phyloP scores from a whole-genome alignment of 768 basidiomycete genomes.

The Suillus clintonianus region DNA sequence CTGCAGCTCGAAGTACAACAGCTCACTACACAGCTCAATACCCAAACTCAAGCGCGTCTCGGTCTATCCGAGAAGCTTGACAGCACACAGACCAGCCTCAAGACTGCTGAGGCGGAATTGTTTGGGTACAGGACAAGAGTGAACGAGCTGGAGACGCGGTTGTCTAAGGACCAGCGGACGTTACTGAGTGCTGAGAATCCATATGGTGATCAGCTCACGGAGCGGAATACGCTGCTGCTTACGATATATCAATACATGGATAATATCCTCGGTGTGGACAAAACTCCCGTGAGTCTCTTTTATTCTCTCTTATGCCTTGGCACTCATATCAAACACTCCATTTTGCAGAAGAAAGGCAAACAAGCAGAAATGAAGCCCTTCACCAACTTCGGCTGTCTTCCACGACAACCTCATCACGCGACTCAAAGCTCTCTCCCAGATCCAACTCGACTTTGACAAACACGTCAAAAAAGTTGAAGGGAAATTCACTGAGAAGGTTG shows the following conservation, averaged over 20 bases:
- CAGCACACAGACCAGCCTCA: slow-evolving; percentile 56
- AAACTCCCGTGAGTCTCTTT: slow-evolving; percentile 66
- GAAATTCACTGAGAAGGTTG: slow-evolving; percentile 71
- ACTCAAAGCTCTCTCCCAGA: slow-evolving; percentile 80
- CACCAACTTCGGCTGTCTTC: slow-evolving; percentile 91
- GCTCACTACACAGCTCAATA: slow-evolving; percentile 73
- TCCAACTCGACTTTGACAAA: slow-evolving; percentile 86
- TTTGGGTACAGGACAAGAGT: slow-evolving; percentile 58
- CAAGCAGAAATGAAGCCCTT: slow-evolving; percentile 88
- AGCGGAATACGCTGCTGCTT: slow-evolving; percentile 87
- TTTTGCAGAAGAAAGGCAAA: slow-evolving; percentile 67
- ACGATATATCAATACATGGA: slow-evolving; percentile 96
- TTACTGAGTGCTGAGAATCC: slow-evolving; percentile 72
- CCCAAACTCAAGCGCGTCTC: slow-evolving; percentile 84
- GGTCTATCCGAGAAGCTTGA: slow-evolving; percentile 93
- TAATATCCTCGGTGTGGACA: slow-evolving; percentile 88
- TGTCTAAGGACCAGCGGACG: slow-evolving; percentile 80
- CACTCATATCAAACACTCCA: neutral
- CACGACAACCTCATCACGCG: slow-evolving; percentile 91
- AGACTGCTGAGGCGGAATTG: slow-evolving; percentile 70
- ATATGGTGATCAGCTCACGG: slow-evolving; percentile 92
- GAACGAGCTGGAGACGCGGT: slow-evolving; percentile 73
- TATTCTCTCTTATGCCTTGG: neutral
- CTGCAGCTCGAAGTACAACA: slow-evolving; percentile 82
- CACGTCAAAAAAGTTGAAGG: slow-evolving; percentile 78